Percentiles rank a stretch among this genome's conserved stretches.
Conservation (phyloP, 345 rosid genomes). For the Gossypium australe region DNA sequence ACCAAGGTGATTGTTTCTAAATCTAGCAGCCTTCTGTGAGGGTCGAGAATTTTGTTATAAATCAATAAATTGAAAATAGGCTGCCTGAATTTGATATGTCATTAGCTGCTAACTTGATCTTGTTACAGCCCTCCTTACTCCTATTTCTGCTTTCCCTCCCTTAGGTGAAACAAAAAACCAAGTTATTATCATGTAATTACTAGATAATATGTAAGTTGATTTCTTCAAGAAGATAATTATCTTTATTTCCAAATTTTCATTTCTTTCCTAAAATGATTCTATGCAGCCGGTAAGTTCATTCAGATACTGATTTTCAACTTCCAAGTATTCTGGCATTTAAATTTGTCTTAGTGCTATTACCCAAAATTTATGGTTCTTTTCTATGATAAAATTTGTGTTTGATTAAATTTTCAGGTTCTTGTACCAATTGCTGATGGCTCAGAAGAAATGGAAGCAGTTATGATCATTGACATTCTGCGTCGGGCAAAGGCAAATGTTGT, state of each 20-base stretch:
- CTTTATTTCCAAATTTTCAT: not conserved
- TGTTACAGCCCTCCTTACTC: not conserved
- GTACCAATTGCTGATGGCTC: slow-evolving; percentile 86
- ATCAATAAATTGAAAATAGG: not conserved
- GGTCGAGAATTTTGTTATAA: not conserved
- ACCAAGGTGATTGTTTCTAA: not conserved
- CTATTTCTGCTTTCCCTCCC: not conserved
- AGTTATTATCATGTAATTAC: not conserved
- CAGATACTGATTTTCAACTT: not conserved
- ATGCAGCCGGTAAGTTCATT: not conserved
- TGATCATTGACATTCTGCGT: slow-evolving; percentile 70
- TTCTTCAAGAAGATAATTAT: not conserved
- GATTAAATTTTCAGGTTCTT: slow-evolving; percentile 52
- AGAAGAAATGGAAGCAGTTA: slow-evolving; percentile 92
- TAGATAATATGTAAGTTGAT: not conserved
- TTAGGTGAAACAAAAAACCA: not conserved
- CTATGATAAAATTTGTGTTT: not conserved
- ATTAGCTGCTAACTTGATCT: not conserved
- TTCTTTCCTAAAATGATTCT: not conserved
- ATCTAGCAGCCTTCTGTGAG: not conserved
- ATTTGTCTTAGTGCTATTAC: not conserved
- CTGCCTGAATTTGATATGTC: not conserved
- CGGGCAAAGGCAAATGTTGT: slow-evolving; percentile 83
- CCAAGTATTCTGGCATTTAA: not conserved
- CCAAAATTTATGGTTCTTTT: not conserved